These are phyloP conservation scores for Diaporthe eres DNA, from an alignment of 2,329 filamentous ascomycete genomes.

Conservation along the genomic window DNA sequence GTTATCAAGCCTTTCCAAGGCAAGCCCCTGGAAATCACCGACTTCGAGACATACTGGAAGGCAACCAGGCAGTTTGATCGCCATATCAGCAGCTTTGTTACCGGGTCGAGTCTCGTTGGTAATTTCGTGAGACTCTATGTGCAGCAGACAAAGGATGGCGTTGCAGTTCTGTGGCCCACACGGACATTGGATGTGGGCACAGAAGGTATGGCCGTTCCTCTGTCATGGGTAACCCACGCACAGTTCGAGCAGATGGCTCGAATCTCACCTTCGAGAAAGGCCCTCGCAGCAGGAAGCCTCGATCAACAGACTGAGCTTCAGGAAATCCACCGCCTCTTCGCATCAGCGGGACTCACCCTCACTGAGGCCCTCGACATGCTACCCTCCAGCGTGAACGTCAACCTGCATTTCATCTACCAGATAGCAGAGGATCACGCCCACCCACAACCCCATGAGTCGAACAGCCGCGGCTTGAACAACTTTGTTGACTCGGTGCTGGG, in stretches of 20 bases:
- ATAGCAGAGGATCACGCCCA: slow-evolving; percentile 79
- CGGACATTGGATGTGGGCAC: slow-evolving; percentile 83
- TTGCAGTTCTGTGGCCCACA: slow-evolving; percentile 88
- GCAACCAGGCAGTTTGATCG: slow-evolving; percentile 93
- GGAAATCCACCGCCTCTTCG: slow-evolving; percentile 79
- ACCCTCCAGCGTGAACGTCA: slow-evolving; percentile 85
- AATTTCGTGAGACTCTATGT: slow-evolving; percentile 94
- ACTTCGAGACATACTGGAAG: slow-evolving; percentile 99
- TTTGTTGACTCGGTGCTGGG: slow-evolving; percentile 88
- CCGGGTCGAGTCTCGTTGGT: slow-evolving; percentile 94
- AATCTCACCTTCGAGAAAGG: slow-evolving; percentile 57
- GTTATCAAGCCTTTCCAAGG: slow-evolving; percentile 97
- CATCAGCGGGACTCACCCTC: slow-evolving; percentile 83
- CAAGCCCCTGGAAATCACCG: slow-evolving; percentile 93
- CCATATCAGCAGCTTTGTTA: slow-evolving; percentile 88
- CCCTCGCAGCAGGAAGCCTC: slow-evolving; percentile 65
- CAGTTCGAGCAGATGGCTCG: slow-evolving; percentile 75
- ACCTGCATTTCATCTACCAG: slow-evolving; percentile 93
- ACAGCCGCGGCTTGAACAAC: slow-evolving; percentile 85
- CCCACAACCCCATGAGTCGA: slow-evolving; percentile 55
- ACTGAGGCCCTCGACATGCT: slow-evolving; percentile 82
- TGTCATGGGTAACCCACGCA: slow-evolving; percentile 82
- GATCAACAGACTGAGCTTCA: slow-evolving; percentile 51
- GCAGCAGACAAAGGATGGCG: slow-evolving; percentile 88
- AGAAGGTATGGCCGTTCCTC: slow-evolving; percentile 80